Base-by-base conservation (phyloP, 2,329 filamentous ascomycete species). In the Atkinsonella texensis region DNA sequence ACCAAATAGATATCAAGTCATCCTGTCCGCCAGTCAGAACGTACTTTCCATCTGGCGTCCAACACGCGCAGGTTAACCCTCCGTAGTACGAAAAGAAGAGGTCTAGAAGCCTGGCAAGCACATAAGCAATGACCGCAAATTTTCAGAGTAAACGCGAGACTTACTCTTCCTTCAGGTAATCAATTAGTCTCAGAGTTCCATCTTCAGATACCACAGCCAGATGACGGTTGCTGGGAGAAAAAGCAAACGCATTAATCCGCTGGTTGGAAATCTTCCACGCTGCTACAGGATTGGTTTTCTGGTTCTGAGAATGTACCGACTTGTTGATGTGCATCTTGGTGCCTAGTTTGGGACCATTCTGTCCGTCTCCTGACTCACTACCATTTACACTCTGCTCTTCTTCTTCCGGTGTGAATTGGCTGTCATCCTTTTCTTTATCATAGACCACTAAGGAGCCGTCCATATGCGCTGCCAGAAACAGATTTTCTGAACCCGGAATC, bases 21-120 rank as follows among this genome's bases (percentile, higher is more conserved):
- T 98, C 93, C 68, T 97, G 91, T 4, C 93, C 90, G 49, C 93
- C 93, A 0, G 93, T 96, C 17, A 98, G 75, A 49, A 98, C 83
- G 66, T 97, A 98, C 65, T 94, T 91, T 49, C 89, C 90, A 63
- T 98, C 93, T 10, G 93, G 93, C 7, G 91, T 96, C 93, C 93
- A 98, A 69, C 89, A 95, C 2, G 96, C 89, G 63, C 89, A 95
- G 44, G 86, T 86, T 55, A 98, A 76, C 3, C 89, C 91, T 46
- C 93, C 93, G 61, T 96, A 98, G 70, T 96, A 98, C 51, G 88
- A 88, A 60, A 85, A 82, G 67, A 88, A 96, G 44, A 95, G 74
- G 61, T 91, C 88, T 12, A 93, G 73, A n/a, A 97, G 75, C 60
- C 87, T 93, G 31, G 2, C 11, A 31, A 11, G 33, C 12, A 9